phyloP scores from a whole-genome alignment of 352 stramenopile genomes.

The Globisporangium abappressorium region DNA sequence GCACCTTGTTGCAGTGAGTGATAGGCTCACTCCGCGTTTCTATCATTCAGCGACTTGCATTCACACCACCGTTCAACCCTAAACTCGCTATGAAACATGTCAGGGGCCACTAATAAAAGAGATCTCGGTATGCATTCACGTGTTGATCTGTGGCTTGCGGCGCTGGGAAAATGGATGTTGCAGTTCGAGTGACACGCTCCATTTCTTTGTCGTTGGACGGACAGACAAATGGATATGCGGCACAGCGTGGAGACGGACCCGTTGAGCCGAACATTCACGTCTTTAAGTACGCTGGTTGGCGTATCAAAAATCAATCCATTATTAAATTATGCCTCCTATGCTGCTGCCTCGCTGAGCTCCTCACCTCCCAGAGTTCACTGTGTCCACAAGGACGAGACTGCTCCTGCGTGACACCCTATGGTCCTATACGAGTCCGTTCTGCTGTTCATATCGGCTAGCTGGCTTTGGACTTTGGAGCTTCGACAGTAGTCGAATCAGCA shows the following conservation, averaged over 20 bases:
- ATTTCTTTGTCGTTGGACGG: background rate
- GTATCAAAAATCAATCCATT: background rate
- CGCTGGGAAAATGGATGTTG: background rate
- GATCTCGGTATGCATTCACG: background rate
- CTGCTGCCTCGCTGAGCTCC: background rate
- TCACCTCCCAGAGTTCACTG: background rate
- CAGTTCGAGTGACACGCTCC: background rate
- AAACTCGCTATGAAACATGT: background rate
- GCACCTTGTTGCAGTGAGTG: constrained; percentile 4
- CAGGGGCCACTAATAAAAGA: background rate
- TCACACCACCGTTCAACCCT: background rate
- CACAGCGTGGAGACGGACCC: background rate
- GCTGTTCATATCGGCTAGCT: background rate
- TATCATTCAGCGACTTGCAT: background rate
- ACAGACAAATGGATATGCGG: no score
- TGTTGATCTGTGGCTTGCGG: background rate
- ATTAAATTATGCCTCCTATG: background rate
- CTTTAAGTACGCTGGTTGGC: background rate
- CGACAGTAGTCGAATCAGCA: no score
- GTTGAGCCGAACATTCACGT: background rate
- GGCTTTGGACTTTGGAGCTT: background rate
- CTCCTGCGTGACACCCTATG: no score
- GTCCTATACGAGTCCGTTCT: background rate
- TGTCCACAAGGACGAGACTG: background rate
- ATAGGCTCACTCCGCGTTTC: background rate